Base-by-base conservation (phyloP, 305 asterid genomes). In the Ajuga reptans region DNA sequence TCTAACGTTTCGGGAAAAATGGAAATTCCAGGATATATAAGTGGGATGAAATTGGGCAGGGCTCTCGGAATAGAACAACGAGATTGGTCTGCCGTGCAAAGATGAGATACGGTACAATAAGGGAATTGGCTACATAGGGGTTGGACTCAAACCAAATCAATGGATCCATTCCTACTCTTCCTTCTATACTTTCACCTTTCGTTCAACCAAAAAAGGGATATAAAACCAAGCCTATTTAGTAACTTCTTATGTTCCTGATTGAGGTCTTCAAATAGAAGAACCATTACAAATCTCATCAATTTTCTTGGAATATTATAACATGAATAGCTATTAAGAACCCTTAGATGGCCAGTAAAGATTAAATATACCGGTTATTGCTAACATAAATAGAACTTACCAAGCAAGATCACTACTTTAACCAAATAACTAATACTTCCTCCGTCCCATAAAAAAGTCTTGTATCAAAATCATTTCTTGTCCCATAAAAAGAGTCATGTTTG, bases 371-470 rank as follows among this genome's bases (percentile, higher is more conserved):
- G 18, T 17, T 18, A 58, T 10, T 29, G 64, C 1, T 6, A 14
- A 63, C 21, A 70, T 34, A 33, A n/a, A n/a, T 17, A 16, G 52
- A 16, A 45, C 2, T 4, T 18, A 56, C 11, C 27, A 16, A 54
- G 72, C 64, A 68, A 53, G 0, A 1, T 31, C 36, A 31, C 29
- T 6, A 34, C 57, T 55, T 46, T 53, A 27, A 53, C 36, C 59
- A 69, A n/a, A 69, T 17, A 58, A 58, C 12, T 68, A 29, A 59
- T 43, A n/a, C n/a, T n/a, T n/a, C n/a, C n/a, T n/a, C n/a, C n/a
- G n/a, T n/a, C n/a, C n/a, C n/a, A n/a, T n/a, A n/a, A n/a, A n/a
- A n/a, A n/a, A n/a, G n/a, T n/a, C n/a, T n/a, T n/a, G n/a, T n/a
- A n/a, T n/a, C n/a, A n/a, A n/a, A n/a, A n/a, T n/a, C n/a, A n/a